Base-by-base conservation (phyloP, 176 grass and related monocot genomes). In the Cenchrus purpureus region DNA sequence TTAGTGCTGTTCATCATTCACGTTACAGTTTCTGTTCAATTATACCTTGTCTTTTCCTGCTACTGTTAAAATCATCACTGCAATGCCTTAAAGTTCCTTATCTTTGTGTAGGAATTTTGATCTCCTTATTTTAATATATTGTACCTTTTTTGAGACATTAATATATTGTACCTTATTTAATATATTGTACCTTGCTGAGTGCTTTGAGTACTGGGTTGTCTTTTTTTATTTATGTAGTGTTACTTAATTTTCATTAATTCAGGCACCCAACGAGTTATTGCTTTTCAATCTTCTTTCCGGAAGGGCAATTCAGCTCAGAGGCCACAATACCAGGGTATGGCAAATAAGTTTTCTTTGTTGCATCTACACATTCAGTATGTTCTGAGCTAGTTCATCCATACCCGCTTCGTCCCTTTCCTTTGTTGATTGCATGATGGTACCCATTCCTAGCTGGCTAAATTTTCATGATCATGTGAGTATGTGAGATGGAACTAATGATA, bases 261-360 rank as follows among this genome's bases (percentile, higher is more conserved):
- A 98, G 96, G 91, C 91, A 85, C 96, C 96, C 42, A 94, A 98
- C 64, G 96, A 98, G 78, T 91, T 98, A 86, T 84, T 98, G 86
- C 91, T 98, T 69, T 98, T 95, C 84, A 98, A 98, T 88, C 96
- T 98, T 94, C 93, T 89, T 65, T 95, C 93, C 86, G 96, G 96
- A 66, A 95, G 91, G 82, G 91, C 96, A 64, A 92, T 89, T 87
- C 93, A 89, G 92, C 96, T 98, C 86, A 95, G 84, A 88, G 96
- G 96, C 65, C 96, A 98, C 71, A 95, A 88, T 79, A 92, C 89
- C 82, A 91, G 90, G 93, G 96, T 98, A 91, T 62, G 65, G n/a
- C 43, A 61, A 46, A 82, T 78, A 65, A 65, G 50, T 86, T 66
- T 70, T 81, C 7, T 79, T 60, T 60, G 57, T 68, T 53, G 55